A percentile compares a stretch with the other conserved stretches of the same genome.
These are phyloP conservation scores for Penicillium brasilianum DNA, from an alignment of 2,329 filamentous ascomycete genomes.

Conservation along the genomic window DNA sequence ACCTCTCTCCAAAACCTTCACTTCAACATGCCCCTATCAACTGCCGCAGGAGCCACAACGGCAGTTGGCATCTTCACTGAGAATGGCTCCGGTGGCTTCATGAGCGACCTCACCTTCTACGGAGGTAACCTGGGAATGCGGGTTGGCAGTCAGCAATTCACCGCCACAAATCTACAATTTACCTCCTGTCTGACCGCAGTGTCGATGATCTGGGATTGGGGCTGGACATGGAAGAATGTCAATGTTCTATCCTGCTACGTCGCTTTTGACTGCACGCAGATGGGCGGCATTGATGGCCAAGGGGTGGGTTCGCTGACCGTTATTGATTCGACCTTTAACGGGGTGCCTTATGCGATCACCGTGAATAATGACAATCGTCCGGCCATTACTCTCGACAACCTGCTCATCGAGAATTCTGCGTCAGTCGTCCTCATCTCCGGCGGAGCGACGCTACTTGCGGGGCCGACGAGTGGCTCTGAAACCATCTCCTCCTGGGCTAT, in stretches of 20 bases:
- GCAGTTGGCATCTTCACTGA: constrained; percentile 1
- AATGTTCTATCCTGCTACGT: background rate
- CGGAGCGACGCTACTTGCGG: too few species aligned
- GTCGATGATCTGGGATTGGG: constrained; percentile 5
- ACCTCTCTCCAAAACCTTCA: constrained; percentile 73
- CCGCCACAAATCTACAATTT: background rate
- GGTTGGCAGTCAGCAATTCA: constrained; percentile 9
- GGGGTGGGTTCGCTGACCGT: too few species aligned
- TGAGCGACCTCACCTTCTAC: constrained; percentile 4
- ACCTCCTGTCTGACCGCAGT: background rate
- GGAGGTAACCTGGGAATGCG: background rate
- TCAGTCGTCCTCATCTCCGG: too few species aligned
- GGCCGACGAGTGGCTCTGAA: too few species aligned
- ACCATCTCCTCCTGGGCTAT: too few species aligned
- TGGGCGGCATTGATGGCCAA: background rate
- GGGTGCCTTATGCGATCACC: too few species aligned
- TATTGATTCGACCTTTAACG: too few species aligned
- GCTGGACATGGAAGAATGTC: constrained; percentile 2
- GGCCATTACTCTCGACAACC: too few species aligned
- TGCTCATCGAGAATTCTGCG: too few species aligned
- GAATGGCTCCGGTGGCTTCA: constrained; percentile 1
- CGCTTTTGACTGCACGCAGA: background rate
- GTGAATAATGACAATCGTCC: too few species aligned
- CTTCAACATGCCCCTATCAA: constrained; percentile 63
- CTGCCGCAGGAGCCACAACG: background rate